A percentile compares a stretch with the other conserved stretches of the same genome.
Conservation (phyloP, 2,329 filamentous ascomycete genomes). For the Pseudogymnoascus sp. region DNA sequence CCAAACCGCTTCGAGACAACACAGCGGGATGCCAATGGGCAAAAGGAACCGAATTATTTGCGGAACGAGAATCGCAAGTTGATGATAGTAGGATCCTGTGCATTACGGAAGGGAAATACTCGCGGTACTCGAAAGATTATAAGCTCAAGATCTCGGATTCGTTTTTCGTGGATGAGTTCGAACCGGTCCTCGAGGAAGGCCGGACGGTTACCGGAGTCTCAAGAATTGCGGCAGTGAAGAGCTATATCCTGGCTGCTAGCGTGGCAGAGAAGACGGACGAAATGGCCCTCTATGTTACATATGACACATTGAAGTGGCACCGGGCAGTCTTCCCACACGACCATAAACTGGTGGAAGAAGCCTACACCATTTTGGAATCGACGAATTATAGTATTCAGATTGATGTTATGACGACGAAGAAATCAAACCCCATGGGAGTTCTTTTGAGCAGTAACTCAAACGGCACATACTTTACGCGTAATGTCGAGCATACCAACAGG, state of each 20-base stretch:
- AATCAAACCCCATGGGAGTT: slow-evolving; percentile 68
- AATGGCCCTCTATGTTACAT: slow-evolving; percentile 83
- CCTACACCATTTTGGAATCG: slow-evolving; percentile 90
- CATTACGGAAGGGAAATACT: slow-evolving; percentile 67
- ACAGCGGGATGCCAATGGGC: slow-evolving; percentile 84
- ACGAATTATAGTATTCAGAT: slow-evolving; percentile 98
- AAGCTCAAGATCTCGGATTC: slow-evolving; percentile 74
- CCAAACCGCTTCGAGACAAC: slow-evolving; percentile 57
- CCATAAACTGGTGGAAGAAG: slow-evolving; percentile 73
- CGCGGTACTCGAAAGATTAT: slow-evolving; percentile 65
- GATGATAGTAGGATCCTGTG: slow-evolving; percentile 72
- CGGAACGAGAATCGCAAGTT: slow-evolving; percentile 55
- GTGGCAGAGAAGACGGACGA: slow-evolving; percentile 76
- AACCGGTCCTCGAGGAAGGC: slow-evolving; percentile 69
- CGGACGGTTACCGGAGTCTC: slow-evolving; percentile 72
- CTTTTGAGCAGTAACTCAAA: slow-evolving; percentile 96
- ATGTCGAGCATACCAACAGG: slow-evolving; percentile 87
- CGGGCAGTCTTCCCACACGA: slow-evolving; percentile 79
- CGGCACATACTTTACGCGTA: slow-evolving; percentile 90
- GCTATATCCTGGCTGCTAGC: slow-evolving; percentile 77
- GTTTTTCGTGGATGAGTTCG: slow-evolving; percentile 67
- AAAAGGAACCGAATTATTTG: slow-evolving; percentile 66
- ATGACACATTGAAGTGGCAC: slow-evolving; percentile 81
- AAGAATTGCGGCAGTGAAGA: slow-evolving; percentile 77
- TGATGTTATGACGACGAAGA: slow-evolving; percentile 70